Evolutionary conservation across 2,329 filamentous ascomycete species (phyloP), one percentile per base, ranked within the genome.

Genomic region (Clarireedia homoeocarpa): DNA sequence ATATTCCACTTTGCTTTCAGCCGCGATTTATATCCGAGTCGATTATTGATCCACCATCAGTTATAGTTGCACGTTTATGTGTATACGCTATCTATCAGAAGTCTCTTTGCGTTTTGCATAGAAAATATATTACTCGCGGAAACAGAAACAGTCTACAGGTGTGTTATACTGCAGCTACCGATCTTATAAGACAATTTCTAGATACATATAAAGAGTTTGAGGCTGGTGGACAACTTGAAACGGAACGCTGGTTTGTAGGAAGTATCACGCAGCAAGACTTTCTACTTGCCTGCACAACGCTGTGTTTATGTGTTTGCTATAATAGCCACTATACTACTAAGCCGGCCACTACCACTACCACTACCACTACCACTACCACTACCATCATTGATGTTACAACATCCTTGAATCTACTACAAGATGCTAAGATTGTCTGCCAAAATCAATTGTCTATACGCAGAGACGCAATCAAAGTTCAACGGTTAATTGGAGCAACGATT

Each of bases 241-340:
- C 34, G 6, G 58, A 63, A 42, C 60, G 63, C 6, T 68, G 65
- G 63, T 63, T 67, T 53, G 44, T 66, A 3, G 61, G 53, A 12
- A 66, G 62, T 51, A 61, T 67, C 17, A 67, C 62, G 3, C 57
- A 62, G 58, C 63, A 68, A 57, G 66, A 68, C 39, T 68, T 66
- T 48, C 56, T 67, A 2, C 46, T 68, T 27, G 65, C 64, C 1
- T 53, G 61, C 27, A 64, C 65, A 59, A 61, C 63, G 5, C 59
- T 67, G 12, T 67, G 63, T 51, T 56, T 65, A 26, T 26, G 20
- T n/a, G 24, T 47, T n/a, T 47, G 24, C 23, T 47, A 47, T 30
- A 26, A 20, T 14, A 47, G 15, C 24, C 45, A 47, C 20, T 2
- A 26, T 27, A 7, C 23, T 10, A 2, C 24, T 27, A 24, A 47